Conservation (phyloP, 257 asterid species). For the Forsythia suspensa region DNA sequence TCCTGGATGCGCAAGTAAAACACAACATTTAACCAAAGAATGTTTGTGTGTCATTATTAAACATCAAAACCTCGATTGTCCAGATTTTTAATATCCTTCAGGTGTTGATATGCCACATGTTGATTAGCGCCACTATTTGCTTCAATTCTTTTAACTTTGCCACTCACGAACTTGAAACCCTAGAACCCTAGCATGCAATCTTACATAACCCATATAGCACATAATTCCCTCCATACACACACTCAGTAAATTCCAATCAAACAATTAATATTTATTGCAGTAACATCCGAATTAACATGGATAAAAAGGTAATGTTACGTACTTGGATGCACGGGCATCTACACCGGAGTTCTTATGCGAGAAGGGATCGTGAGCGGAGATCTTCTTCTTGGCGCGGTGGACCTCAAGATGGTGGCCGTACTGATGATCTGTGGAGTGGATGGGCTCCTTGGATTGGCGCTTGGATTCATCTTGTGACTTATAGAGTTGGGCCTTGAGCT, state of each 20-base stretch:
- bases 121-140: neutral
- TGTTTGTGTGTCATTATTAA: neutral
- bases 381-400: conserved; percentile 80
- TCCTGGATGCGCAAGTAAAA: neutral
- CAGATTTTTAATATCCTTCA: neutral
- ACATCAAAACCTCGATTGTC: neutral
- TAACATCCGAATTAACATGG: neutral
- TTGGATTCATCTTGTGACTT: conserved; percentile 86
- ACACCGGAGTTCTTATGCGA: conserved; percentile 73
- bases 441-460: conserved; percentile 67
- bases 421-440: conserved; percentile 50
- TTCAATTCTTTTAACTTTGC: neutral
- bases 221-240: neutral
- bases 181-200: neutral
- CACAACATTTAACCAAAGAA: neutral
- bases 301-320: conserved; percentile 12
- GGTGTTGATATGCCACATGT: neutral
- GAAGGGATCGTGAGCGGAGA: conserved; percentile 56
- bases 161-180: neutral
- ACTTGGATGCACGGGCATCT: conserved; percentile 83
- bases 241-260: neutral
- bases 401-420: conserved; percentile 64
- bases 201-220: neutral
- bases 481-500: conserved; percentile 95
- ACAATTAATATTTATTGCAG: neutral